Conservation (phyloP, 352 stramenopile species). For the Saprolegnia parasitica region DNA sequence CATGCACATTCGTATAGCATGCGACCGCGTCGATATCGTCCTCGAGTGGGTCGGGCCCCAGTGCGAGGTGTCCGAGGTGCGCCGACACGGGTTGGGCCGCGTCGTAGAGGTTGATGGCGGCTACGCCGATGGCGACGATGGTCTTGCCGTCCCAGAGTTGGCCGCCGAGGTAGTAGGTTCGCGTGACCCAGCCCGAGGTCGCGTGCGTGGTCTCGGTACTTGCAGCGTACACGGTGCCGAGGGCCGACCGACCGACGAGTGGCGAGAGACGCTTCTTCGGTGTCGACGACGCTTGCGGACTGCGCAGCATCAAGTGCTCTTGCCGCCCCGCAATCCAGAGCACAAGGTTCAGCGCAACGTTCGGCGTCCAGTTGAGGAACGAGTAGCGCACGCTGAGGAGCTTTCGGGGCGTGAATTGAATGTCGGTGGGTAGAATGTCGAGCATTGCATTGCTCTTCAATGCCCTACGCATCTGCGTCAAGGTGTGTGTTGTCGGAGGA, state of each 20-base stretch:
- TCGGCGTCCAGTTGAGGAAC: constrained; percentile 4
- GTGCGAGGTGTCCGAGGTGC: constrained; percentile 13
- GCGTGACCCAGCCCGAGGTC: constrained; percentile 17
- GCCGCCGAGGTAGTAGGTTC: constrained; percentile 13
- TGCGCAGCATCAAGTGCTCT: constrained; percentile 9
- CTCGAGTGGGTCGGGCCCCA: neutral
- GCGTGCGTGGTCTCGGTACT: neutral
- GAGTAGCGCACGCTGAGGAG: constrained; percentile 12
- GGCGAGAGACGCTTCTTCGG: constrained; percentile 7
- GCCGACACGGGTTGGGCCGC: neutral
- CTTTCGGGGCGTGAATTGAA: constrained; percentile 14
- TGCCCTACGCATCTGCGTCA: constrained; percentile 5
- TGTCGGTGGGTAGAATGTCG: constrained; percentile 11
- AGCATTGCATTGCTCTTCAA: constrained; percentile 2
- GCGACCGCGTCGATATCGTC: neutral
- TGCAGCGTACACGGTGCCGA: constrained; percentile 3
- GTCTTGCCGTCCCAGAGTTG: constrained; percentile 24
- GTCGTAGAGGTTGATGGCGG: constrained; percentile 17
- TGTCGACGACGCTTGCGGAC: neutral
- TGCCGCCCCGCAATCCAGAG: neutral
- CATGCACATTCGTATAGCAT: neutral
- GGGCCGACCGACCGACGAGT: constrained; percentile 13
- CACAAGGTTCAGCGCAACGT: constrained; percentile 12
- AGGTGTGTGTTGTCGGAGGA: neutral
- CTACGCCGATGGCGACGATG: constrained; percentile 6